phyloP scores from a whole-genome alignment of 2,329 filamentous ascomycete genomes.

The Pseudomassariella vexata region DNA sequence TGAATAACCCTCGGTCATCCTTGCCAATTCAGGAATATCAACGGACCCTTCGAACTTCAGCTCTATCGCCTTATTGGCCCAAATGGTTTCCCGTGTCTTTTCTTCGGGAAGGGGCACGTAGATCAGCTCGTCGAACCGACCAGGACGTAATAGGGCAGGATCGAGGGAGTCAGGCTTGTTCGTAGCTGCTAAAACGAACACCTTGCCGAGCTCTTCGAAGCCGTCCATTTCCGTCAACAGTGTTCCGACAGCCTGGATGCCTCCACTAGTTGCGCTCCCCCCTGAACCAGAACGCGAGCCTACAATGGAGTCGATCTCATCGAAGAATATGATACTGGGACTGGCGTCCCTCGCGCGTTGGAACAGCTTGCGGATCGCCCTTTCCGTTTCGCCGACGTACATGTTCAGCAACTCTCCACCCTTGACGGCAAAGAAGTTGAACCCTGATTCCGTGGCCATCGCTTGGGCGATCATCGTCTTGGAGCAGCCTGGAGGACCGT shows the following conservation, averaged over 20 bases:
- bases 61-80: constrained; percentile 59
- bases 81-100: constrained; percentile 69
- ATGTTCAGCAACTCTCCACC: constrained; percentile 90
- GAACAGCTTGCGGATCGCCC: constrained; percentile 79
- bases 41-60: constrained; percentile 61
- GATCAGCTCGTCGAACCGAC: constrained; percentile 76
- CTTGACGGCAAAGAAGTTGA: constrained; percentile 94
- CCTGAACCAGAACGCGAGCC: constrained; percentile 43
- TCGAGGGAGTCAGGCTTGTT: constrained; percentile 86
- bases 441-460: constrained; percentile 80
- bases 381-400: constrained; percentile 94
- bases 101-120: constrained; percentile 80
- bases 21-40: constrained; percentile 58
- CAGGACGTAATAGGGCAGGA: constrained; percentile 76
- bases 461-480: constrained; percentile 92
- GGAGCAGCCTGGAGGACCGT: constrained; percentile 89
- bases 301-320: constrained; percentile 87
- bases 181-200: constrained; percentile 84
- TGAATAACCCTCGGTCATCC: constrained; percentile 68
- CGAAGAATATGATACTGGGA: constrained; percentile 93
- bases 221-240: constrained; percentile 94
- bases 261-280: constrained; percentile 35
- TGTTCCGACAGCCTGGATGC: constrained; percentile 82
- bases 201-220: constrained; percentile 76
- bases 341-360: constrained; percentile 77